A percentile compares a stretch with the other conserved stretches of the same genome.
Conservation (phyloP, 805 yeast species). For the Clavispora carvajalis region DNA sequence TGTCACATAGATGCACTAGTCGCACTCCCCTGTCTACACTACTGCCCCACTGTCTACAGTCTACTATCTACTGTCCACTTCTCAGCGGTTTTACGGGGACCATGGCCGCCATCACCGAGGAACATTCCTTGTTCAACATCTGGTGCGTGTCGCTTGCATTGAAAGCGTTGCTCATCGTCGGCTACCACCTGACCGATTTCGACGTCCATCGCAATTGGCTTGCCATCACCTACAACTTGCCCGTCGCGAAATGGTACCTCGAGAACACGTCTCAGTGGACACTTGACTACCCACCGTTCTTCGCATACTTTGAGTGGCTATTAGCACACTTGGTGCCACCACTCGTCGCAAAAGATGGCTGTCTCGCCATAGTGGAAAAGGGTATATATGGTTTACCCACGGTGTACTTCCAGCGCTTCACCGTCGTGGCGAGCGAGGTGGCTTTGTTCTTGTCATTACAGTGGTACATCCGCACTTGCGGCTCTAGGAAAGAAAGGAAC, state of each 20-base stretch:
- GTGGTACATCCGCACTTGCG: slow-evolving; percentile 55
- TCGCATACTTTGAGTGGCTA: slow-evolving; percentile 90
- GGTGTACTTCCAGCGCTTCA: slow-evolving; percentile 69
- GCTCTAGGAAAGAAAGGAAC: slow-evolving; percentile 33
- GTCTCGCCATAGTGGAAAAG: slow-evolving; percentile 58
- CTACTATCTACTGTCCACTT: no score
- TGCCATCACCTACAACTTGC: slow-evolving; percentile 77
- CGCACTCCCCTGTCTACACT: not conserved
- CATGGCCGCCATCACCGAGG: no score
- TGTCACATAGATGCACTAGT: no score
- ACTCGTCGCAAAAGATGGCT: slow-evolving; percentile 64
- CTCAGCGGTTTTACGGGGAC: no score
- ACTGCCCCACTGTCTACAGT: not conserved
- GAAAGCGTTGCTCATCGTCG: slow-evolving; percentile 38
- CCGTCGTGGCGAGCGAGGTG: slow-evolving; percentile 76
- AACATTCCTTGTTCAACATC: slow-evolving; percentile 27
- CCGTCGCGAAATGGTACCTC: slow-evolving; percentile 74
- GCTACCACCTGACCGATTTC: slow-evolving; percentile 92
- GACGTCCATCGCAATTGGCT: slow-evolving; percentile 98
- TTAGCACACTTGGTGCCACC: slow-evolving; percentile 68
- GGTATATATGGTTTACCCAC: slow-evolving; percentile 79
- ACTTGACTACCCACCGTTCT: slow-evolving; percentile 94
- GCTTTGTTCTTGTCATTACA: slow-evolving; percentile 67
- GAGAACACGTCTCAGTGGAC: slow-evolving; percentile 87
- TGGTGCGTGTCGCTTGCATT: slow-evolving; percentile 34